These are phyloP conservation scores for Russula brevipes DNA, from an alignment of 768 basidiomycete genomes.

Conservation along the genomic window DNA sequence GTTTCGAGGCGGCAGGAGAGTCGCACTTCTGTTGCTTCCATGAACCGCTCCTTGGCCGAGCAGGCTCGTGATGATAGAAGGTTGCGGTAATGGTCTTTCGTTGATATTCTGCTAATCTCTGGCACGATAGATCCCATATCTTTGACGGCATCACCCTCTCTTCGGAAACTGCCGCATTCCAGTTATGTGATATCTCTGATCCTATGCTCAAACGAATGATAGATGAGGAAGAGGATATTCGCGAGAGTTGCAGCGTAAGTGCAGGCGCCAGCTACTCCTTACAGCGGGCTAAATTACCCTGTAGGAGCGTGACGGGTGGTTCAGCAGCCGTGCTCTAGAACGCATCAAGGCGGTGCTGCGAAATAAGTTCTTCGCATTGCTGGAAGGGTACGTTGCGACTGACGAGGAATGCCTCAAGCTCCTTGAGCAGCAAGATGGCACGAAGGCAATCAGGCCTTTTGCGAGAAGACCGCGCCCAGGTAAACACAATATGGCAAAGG, in stretches of 20 bases:
- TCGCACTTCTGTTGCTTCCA: slow-evolving; percentile 25
- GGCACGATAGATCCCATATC: slow-evolving; percentile 53
- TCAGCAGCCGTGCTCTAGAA: slow-evolving; percentile 66
- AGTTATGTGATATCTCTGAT: slow-evolving; percentile 89
- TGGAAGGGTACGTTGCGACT: slow-evolving; percentile 65
- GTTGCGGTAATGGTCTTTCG: slow-evolving; percentile 22
- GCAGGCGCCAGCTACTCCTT: not conserved
- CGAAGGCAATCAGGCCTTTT: slow-evolving; percentile 37
- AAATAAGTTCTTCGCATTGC: slow-evolving; percentile 76
- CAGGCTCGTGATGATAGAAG: slow-evolving; percentile 27
- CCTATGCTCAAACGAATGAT: slow-evolving; percentile 80
- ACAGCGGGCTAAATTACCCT: slow-evolving; percentile 3
- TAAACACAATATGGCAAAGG: slow-evolving; percentile 88
- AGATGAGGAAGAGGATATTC: slow-evolving; percentile 59
- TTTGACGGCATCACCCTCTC: slow-evolving; percentile 82
- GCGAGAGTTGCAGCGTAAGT: slow-evolving; percentile 71
- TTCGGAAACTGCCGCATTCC: slow-evolving; percentile 88
- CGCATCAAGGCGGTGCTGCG: slow-evolving; percentile 80
- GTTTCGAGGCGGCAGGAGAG: slow-evolving; percentile 60
- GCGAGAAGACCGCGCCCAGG: slow-evolving; percentile 55
- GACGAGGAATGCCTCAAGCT: slow-evolving; percentile 70
- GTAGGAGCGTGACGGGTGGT: slow-evolving; percentile 89
- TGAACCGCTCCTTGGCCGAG: slow-evolving; percentile 37
- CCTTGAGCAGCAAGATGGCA: slow-evolving; percentile 38
- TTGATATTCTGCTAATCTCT: not conserved